A percentile compares a stretch with the other conserved stretches of the same genome.
Evolutionary conservation across 371 early-diverging fungal species (phyloP).

Genomic region (Mortierella sp.): DNA sequence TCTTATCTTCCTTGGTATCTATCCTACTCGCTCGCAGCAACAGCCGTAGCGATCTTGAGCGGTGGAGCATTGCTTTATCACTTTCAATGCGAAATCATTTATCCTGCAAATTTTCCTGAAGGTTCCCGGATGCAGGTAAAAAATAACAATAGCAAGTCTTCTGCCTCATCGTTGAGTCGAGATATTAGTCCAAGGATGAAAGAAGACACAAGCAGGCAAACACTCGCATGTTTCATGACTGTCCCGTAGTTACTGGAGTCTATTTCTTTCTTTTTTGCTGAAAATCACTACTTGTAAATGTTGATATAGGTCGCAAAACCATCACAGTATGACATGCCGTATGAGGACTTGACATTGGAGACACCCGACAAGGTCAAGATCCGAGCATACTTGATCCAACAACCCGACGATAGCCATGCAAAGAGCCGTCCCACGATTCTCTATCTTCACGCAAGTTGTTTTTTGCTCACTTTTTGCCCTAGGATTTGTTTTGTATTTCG

Average conservation of each 20-base stretch:
- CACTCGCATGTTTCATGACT: no score
- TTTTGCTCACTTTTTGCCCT: background rate
- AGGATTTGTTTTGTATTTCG: background rate
- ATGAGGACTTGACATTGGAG: constrained; percentile 78
- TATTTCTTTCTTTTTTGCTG: background rate
- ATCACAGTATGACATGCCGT: constrained; percentile 78
- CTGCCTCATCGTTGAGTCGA: no score
- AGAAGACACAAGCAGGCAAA: background rate
- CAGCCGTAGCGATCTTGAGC: constrained; percentile 61
- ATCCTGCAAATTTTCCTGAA: constrained; percentile 86
- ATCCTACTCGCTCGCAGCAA: constrained; percentile 59
- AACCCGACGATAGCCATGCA: constrained; percentile 65
- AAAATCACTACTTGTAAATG: background rate
- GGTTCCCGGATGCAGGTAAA: constrained; percentile 78
- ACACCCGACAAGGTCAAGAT: constrained; percentile 87
- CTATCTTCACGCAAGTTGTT: constrained; percentile 81
- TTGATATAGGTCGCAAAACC: constrained; percentile 76
- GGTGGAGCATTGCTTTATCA: constrained; percentile 73
- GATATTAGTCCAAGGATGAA: background rate
- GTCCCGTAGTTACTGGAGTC: background rate
- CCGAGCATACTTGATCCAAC: constrained; percentile 83
- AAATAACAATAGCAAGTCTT: background rate
- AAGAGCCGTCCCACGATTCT: constrained; percentile 79
- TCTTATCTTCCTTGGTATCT: constrained; percentile 59
- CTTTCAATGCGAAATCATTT: constrained; percentile 89